Evolutionary conservation across 2,329 filamentous ascomycete species (phyloP).

Genomic region (Arthroderma sp.): DNA sequence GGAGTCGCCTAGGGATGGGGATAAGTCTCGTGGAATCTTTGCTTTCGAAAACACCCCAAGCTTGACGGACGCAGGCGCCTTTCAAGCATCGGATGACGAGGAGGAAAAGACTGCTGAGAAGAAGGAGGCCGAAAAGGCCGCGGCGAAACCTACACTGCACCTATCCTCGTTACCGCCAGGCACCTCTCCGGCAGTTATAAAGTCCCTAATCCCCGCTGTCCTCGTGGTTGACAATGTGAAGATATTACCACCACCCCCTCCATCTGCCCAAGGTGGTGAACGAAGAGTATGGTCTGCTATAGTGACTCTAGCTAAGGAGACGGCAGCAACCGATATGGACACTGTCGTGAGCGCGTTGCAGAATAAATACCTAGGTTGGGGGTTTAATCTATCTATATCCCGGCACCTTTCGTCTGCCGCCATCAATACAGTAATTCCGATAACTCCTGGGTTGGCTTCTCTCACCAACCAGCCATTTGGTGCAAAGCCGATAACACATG

Average conservation of each 20-base stretch:
- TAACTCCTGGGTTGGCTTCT: conserved; percentile 34
- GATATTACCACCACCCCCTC: conserved; percentile 39
- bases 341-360: conserved; percentile 63
- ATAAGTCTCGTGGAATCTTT: conserved; percentile 24
- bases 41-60: conserved; percentile 26
- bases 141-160: conserved; percentile 42
- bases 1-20: conserved; percentile 20
- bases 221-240: conserved; percentile 61
- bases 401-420: conserved; percentile 68
- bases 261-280: conserved; percentile 36
- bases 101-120: conserved; percentile 28
- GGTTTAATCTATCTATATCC: conserved; percentile 67
- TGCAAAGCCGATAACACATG: conserved; percentile 51
- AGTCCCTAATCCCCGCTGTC: conserved; percentile 36
- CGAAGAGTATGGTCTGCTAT: conserved; percentile 64
- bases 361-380: conserved; percentile 73
- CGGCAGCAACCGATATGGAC: conserved; percentile 72
- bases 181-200: conserved; percentile 38
- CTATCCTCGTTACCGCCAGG: conserved; percentile 41
- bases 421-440: conserved; percentile 42
- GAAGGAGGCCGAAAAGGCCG: conserved; percentile 33
- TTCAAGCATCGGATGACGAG: conserved; percentile 30
- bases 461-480: conserved; percentile 57
- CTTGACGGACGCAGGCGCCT: conserved; percentile 25
- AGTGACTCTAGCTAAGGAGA: conserved; percentile 67